Evolutionary conservation across 2,329 filamentous ascomycete genomes (phyloP).

Genomic region (Biscogniauxia mediterranea): DNA sequence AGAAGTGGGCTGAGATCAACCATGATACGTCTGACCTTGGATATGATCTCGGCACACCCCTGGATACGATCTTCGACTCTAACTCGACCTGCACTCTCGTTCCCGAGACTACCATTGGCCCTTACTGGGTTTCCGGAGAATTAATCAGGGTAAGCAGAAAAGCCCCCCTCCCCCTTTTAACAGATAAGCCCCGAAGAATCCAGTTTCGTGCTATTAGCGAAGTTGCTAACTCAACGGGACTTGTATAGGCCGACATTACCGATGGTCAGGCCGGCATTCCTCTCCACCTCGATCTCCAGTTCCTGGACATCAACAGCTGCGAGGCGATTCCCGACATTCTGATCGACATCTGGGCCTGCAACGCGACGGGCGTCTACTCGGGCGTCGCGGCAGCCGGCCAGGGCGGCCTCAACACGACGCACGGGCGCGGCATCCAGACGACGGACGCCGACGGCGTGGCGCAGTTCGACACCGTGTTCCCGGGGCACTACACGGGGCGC

Average conservation of each 20-base stretch:
- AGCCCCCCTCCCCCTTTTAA: background rate
- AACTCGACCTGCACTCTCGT: conserved; percentile 31
- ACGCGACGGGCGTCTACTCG: conserved; percentile 40
- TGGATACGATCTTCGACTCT: conserved; percentile 32
- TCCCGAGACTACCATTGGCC: conserved; percentile 30
- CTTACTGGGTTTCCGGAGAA: conserved; percentile 36
- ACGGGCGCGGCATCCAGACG: conserved; percentile 33
- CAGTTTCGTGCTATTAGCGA: background rate
- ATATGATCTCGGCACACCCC: conserved; percentile 36
- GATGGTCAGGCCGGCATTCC: conserved; percentile 38
- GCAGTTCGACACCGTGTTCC: conserved; percentile 37
- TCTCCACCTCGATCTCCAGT: conserved; percentile 40
- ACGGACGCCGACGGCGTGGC: conserved; percentile 36
- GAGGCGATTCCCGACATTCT: conserved; percentile 33
- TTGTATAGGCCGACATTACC: conserved; percentile 32
- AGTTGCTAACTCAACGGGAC: conserved; percentile 1
- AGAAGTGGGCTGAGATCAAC: conserved; percentile 24
- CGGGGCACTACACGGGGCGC: conserved; percentile 29
- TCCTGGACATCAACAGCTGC: conserved; percentile 38
- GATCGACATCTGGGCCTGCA: conserved; percentile 40
- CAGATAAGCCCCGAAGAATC: background rate
- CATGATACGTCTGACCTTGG: conserved; percentile 28
- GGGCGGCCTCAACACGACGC: conserved; percentile 32
- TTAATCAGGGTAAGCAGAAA: conserved; percentile 29
- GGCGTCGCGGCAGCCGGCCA: conserved; percentile 28